Base-by-base conservation (phyloP, 108 stramenopile genomes). In the Fragilaria crotonensis region DNA sequence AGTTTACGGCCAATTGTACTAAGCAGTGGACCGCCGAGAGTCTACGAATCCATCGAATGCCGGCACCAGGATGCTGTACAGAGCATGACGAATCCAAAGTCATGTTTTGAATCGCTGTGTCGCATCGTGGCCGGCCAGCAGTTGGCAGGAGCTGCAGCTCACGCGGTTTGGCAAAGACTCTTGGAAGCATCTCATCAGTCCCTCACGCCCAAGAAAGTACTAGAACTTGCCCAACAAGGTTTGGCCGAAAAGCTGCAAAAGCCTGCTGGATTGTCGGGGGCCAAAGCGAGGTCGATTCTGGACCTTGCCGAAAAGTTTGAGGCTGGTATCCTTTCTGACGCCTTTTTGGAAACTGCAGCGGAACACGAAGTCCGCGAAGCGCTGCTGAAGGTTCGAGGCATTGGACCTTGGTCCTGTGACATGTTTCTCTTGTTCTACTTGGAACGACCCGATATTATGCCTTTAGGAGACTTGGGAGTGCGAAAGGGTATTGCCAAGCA, bases 361-460 rank as follows among this genome's bases (percentile, higher is more conserved):
- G 62, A 54, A 3, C 25, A 54, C 21, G 52, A 59, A 2, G 54
- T 78, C 11, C 70, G 77, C 52, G n/a, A 59, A 4, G 54, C 44
- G 5, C 51, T 86, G 27, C 41, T 79, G 4, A 30, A 64, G 14
- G 59, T 86, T 51, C 71, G 72, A 49, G 84, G 84, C 9, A 60
- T 86, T 58, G 84, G 84, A 22, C 76, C 76, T 19, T 86, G 84
- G 84, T 54, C 68, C 7, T 64, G 67, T 47, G 78, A 86, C 54
- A 86, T 86, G 78, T 86, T 81, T 61, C 30, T 77, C 2, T 56
- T 86, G 45, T 86, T 86, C 52, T 58, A 67, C 30, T 49, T 81
- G 28, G 66, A 79, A 32, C 54, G 46, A 21, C 59, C 75, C 20
- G 57, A 81, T 57, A 58, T 81, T 20, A 54, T 86, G 0, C 80